Evolutionary conservation across 2,329 filamentous ascomycete species (phyloP), one percentile per base, ranked within the genome.

Genomic region (Phyllosticta capitalensis): DNA sequence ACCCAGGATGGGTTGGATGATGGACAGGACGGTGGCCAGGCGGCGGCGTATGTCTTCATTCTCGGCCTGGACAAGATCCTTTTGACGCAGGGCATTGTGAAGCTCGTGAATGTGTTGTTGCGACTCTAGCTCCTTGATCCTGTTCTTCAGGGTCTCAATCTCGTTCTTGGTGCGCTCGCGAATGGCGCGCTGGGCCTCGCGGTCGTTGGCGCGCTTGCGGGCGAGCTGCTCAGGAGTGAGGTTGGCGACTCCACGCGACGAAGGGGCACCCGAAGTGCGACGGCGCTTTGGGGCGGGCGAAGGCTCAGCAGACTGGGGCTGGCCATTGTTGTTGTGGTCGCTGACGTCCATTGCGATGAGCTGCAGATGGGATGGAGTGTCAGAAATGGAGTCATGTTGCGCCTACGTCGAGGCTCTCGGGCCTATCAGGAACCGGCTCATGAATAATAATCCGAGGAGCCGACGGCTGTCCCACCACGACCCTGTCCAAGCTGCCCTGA

Each of bases 121-220:
- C 60, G 82, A 86, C 60, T 88, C 89, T 65, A 95, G 79, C 63
- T 92, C 88, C 59, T 82, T 79, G 62, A 95, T 91, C 63, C 83
- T 81, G 62, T 79, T 79, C 71, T 94, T 88, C 61, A 94, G 78
- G 6, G 75, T 76, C 69, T 92, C 88, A 65, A 94, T 94, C 71
- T 89, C 87, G 61, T 84, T 83, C 74, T 87, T 90, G 26, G 89
- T 94, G 59, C 90, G 83, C 75, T 92, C 88, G 50, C 90, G 82
- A 61, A 95, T 94, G 48, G 89, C 89, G 54, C 90, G 83, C 71
- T 95, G 90, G 28, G 90, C 90, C 72, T 95, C 89, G 61, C 90
- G 85, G 71, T 95, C 90, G 81, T 96, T 96, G 68, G 90, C 89
- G 64, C 92, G 82, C 78, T 96, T 96, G 73, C 91, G 88, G 28